Conservation (phyloP, 1,284 basidiomycete species). For the Pseudozyma thailandica region DNA sequence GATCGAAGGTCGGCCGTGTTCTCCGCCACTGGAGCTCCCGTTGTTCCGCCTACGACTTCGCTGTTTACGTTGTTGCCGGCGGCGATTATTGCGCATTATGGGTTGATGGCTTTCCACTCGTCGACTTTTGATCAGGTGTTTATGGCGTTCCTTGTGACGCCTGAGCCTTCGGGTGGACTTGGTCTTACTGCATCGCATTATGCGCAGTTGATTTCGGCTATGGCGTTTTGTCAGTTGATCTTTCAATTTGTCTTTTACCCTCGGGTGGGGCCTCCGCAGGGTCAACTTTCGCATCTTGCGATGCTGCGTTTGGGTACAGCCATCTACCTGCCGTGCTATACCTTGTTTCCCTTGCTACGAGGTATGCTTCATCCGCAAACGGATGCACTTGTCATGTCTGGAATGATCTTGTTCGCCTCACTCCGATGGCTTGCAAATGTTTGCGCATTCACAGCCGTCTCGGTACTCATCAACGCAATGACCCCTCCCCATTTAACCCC, state of each 20-base stretch:
- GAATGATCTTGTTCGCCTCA: slow-evolving; percentile 68
- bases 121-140: slow-evolving; percentile 68
- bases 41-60: slow-evolving; percentile 11
- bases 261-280: slow-evolving; percentile 71
- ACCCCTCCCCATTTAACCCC: slow-evolving; percentile 69
- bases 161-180: slow-evolving; percentile 61
- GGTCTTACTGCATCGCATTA: slow-evolving; percentile 67
- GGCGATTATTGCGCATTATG: slow-evolving; percentile 66
- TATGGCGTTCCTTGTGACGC: slow-evolving; percentile 68
- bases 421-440: slow-evolving; percentile 68
- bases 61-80: slow-evolving; percentile 59
- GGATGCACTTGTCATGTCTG: slow-evolving; percentile 69
- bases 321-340: slow-evolving; percentile 53
- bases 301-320: slow-evolving; percentile 63
- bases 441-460: slow-evolving; percentile 67
- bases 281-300: slow-evolving; percentile 62
- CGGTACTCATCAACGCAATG: slow-evolving; percentile 68
- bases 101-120: slow-evolving; percentile 64
- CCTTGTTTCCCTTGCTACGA: slow-evolving; percentile 70
- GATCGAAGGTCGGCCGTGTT: not conserved
- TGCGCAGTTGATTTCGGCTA: slow-evolving; percentile 66
- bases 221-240: slow-evolving; percentile 61
- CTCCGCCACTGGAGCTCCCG: not conserved
- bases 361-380: slow-evolving; percentile 67
- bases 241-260: slow-evolving; percentile 74